These are phyloP conservation scores for Epichloe brachyelytri DNA, from an alignment of 2,329 filamentous ascomycete species.

Conservation along the genomic window DNA sequence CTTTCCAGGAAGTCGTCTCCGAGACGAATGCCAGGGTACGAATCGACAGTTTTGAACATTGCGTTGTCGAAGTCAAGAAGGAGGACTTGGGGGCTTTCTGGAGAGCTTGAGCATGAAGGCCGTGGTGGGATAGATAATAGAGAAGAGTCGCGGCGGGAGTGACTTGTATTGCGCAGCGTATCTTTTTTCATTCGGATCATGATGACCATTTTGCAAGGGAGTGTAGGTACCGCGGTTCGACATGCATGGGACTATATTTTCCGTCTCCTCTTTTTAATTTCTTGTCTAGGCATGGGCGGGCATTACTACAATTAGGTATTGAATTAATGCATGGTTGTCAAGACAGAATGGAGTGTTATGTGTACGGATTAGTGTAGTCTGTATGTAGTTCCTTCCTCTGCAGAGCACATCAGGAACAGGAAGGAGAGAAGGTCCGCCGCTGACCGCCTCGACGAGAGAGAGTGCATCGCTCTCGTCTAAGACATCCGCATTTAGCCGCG, in stretches of 20 bases:
- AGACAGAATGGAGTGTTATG: not conserved
- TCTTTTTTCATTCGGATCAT: not conserved
- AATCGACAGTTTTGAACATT: slow-evolving; percentile 95
- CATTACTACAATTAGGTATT: not conserved
- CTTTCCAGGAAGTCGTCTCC: slow-evolving; percentile 87
- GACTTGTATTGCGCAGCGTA: not conserved
- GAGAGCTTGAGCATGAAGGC: slow-evolving; percentile 86
- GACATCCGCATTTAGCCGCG: not conserved
- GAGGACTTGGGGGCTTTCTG: slow-evolving; percentile 86
- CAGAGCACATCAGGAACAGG: no score
- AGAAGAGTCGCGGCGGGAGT: not conserved
- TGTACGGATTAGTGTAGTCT: no score
- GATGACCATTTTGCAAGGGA: not conserved
- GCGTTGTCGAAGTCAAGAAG: slow-evolving; percentile 94
- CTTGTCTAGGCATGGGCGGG: not conserved
- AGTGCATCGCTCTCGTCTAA: no score
- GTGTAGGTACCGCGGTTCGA: not conserved
- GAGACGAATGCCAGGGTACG: slow-evolving; percentile 82
- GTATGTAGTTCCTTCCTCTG: no score
- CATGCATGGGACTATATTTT: not conserved
- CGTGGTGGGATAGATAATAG: slow-evolving; percentile 49
- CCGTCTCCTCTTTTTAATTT: not conserved
- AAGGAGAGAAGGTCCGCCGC: no score
- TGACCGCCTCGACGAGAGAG: no score
- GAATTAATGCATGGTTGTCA: slow-evolving; percentile 2